phyloP scores from a whole-genome alignment of 768 basidiomycete genomes.

The Kwoniella pini region DNA sequence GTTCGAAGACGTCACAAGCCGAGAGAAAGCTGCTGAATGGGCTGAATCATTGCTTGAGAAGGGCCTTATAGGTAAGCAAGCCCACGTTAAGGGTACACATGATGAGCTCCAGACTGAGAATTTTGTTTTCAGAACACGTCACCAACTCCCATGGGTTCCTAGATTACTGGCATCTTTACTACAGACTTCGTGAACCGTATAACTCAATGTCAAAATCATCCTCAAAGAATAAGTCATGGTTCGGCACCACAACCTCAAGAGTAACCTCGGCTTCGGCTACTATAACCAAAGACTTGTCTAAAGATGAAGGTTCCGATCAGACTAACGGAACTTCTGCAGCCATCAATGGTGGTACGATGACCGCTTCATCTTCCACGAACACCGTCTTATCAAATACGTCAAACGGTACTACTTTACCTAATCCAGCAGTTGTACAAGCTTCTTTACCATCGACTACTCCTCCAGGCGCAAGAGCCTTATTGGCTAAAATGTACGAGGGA shows the following conservation, averaged over 20 bases:
- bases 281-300: not conserved
- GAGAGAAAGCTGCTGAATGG: conserved; percentile 77
- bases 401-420: not conserved
- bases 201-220: conserved; percentile 33
- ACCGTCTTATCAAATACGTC: not conserved
- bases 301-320: not conserved
- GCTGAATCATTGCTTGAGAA: conserved; percentile 74
- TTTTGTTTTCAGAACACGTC: conserved; percentile 65
- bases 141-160: conserved; percentile 76
- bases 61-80: conserved; percentile 64
- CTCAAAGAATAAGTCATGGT: conserved; percentile 33
- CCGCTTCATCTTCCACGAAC: conserved; percentile 3
- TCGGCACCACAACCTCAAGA: conserved; percentile 9
- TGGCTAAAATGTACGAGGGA: conserved; percentile 23
- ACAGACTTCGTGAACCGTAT: conserved; percentile 76
- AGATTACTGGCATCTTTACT: conserved; percentile 84
- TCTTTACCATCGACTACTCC: conserved; percentile 1
- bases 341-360: conserved; percentile 1
- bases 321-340: too few species aligned
- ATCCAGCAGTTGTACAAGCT: not conserved
- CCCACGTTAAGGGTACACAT: not conserved
- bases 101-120: not conserved
- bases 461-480: conserved; percentile 8
- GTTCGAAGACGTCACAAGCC: conserved; percentile 81
- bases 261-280: not conserved